phyloP scores from a whole-genome alignment of 2,329 filamentous ascomycete species.

The Trichoderma simmonsii region DNA sequence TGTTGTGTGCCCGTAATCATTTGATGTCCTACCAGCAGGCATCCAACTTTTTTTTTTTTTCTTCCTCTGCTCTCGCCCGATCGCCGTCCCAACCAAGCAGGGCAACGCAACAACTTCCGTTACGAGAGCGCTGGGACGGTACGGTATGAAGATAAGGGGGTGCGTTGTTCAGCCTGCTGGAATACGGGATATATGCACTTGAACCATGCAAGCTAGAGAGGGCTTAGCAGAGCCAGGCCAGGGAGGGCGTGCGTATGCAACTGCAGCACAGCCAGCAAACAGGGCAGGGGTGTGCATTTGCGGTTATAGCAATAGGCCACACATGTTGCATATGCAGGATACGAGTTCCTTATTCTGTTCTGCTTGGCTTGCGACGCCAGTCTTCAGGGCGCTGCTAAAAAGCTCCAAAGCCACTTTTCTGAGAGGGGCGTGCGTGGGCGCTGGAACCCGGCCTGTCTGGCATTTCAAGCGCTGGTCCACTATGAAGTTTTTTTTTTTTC shows the following conservation, averaged over 20 bases:
- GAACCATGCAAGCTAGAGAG: neutral
- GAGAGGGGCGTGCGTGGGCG: slow-evolving; percentile 1
- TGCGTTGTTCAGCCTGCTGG: neutral
- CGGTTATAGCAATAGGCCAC: neutral
- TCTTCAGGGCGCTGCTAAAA: slow-evolving; percentile 12
- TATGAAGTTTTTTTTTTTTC: neutral
- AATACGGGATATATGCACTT: slow-evolving; percentile 6
- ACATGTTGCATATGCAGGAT: neutral
- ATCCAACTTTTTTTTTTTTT: neutral
- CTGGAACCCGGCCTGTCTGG: slow-evolving; percentile 13
- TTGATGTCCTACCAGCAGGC: neutral
- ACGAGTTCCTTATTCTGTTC: neutral
- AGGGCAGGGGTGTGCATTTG: neutral
- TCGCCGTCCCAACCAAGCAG: neutral
- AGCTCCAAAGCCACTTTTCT: slow-evolving; percentile 9
- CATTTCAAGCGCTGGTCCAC: slow-evolving; percentile 7
- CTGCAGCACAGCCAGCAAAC: neutral
- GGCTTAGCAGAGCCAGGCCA: slow-evolving; percentile 5
- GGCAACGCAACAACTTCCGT: neutral
- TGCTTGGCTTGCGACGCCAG: neutral
- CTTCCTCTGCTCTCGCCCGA: neutral
- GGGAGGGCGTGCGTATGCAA: neutral
- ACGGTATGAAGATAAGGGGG: slow-evolving; percentile 1
- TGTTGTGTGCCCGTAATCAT: no score
- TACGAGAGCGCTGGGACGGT: neutral